A percentile compares a stretch with the other conserved stretches of the same genome.
Conservation (phyloP, 768 basidiomycete genomes). For the Sarcodon aspratus region DNA sequence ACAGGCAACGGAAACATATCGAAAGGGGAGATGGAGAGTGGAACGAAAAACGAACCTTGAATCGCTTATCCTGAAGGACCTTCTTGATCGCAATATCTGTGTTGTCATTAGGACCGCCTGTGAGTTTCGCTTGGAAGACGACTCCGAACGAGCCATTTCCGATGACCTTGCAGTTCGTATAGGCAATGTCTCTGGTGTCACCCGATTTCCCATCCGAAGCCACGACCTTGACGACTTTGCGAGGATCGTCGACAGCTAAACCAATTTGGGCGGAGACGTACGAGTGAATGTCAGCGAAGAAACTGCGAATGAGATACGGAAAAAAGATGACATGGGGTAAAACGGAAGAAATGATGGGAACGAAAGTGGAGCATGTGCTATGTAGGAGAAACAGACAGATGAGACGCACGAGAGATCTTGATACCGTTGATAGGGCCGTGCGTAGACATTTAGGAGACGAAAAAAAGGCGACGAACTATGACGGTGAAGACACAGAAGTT, state of each 20-base stretch:
- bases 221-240: conserved; percentile 89
- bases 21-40: conserved; percentile 1
- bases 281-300: no score
- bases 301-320: background rate
- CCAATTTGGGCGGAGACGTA: conserved; percentile 1
- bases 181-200: conserved; percentile 77
- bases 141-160: conserved; percentile 99
- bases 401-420: conserved; percentile 70
- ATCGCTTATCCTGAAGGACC: conserved; percentile 98
- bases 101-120: conserved; percentile 27
- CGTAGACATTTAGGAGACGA: conserved; percentile 40
- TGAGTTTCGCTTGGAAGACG: conserved; percentile 91
- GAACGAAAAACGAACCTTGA: conserved; percentile 65
- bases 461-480: background rate
- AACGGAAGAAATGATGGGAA: conserved; percentile 12
- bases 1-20: conserved; percentile 1
- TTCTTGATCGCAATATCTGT: conserved; percentile 98
- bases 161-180: conserved; percentile 97
- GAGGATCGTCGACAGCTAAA: conserved; percentile 88
- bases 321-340: conserved; percentile 1
- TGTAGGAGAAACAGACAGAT: background rate
- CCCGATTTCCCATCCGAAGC: conserved; percentile 93
- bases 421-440: conserved; percentile 82
- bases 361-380: conserved; percentile 4
- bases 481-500: background rate